A percentile compares a stretch with the other conserved stretches of the same genome.
Conservation (phyloP, 352 stramenopile species). For the Phytophthora meadii region DNA sequence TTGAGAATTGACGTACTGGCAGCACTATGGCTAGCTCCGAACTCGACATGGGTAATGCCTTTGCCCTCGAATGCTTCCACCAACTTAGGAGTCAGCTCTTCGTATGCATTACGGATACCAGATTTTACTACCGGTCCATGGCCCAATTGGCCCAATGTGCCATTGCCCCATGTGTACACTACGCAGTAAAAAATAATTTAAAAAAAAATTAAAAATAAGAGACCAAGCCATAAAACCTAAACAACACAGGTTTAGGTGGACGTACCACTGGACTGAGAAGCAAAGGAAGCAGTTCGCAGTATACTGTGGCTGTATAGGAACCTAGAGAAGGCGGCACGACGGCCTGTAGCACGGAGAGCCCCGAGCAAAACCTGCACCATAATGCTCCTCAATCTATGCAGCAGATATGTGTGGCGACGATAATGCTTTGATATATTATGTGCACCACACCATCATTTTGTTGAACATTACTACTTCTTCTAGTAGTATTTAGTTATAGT, state of each 20-base stretch:
- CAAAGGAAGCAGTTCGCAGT: conserved; percentile 39
- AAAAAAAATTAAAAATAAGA: not conserved
- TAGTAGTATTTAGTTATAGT: too few species aligned
- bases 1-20: conserved; percentile 58
- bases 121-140: conserved; percentile 82
- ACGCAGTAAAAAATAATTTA: conserved; percentile 1
- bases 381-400: conserved; percentile 12
- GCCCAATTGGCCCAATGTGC: conserved; percentile 85
- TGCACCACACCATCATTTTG: not conserved
- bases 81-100: conserved; percentile 79
- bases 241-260: not conserved
- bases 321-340: conserved; percentile 18
- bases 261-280: conserved; percentile 73
- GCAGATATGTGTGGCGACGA: conserved; percentile 30
- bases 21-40: conserved; percentile 81
- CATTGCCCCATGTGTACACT: conserved; percentile 89
- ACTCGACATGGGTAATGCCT: conserved; percentile 71
- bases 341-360: conserved; percentile 42
- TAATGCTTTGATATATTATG: not conserved
- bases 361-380: conserved; percentile 64
- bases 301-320: conserved; percentile 29
- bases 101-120: conserved; percentile 87
- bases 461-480: too few species aligned
- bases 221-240: too few species aligned
- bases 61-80: conserved; percentile 76